A percentile compares a stretch with the other conserved stretches of the same genome.
These are phyloP conservation scores for Lachnellula hyalina DNA, from an alignment of 2,329 filamentous ascomycete genomes.

Conservation along the genomic window DNA sequence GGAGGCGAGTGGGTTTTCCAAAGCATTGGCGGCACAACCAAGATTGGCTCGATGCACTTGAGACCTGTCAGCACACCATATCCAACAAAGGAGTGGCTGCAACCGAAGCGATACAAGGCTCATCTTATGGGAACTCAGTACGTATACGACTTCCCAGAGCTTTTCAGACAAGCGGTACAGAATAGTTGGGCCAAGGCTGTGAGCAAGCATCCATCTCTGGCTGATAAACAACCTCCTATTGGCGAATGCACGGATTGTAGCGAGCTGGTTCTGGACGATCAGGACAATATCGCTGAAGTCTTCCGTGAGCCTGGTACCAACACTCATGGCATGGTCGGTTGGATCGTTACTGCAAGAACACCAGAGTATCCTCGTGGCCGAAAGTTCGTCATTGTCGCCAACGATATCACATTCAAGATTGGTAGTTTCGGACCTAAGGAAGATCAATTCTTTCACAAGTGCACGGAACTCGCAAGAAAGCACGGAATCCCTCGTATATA, in stretches of 20 bases:
- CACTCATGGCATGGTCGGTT: conserved; percentile 96
- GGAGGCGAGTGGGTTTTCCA: conserved; percentile 94
- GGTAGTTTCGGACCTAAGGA: conserved; percentile 95
- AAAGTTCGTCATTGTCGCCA: conserved; percentile 93
- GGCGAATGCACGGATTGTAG: conserved; percentile 92
- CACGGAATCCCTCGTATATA: conserved; percentile 96
- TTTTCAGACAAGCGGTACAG: conserved; percentile 96
- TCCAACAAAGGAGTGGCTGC: conserved; percentile 95
- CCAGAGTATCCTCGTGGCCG: conserved; percentile 92
- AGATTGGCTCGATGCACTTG: conserved; percentile 93
- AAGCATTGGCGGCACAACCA: conserved; percentile 90
- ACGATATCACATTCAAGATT: conserved; percentile 99
- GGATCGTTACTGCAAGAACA: conserved; percentile 90
- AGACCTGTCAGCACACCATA: conserved; percentile 88
- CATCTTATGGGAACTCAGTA: conserved; percentile 99
- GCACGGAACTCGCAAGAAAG: conserved; percentile 90
- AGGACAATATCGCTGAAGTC: conserved; percentile 86
- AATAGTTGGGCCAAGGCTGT: conserved; percentile 83
- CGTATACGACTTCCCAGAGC: conserved; percentile 98
- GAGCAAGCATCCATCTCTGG: conserved; percentile 66
- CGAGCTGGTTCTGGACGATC: conserved; percentile 91
- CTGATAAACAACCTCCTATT: conserved; percentile 73
- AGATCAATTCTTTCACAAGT: conserved; percentile 98
- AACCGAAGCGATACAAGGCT: conserved; percentile 99
- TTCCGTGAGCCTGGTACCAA: conserved; percentile 94